Conservation (phyloP, 768 basidiomycete species). For the Hygrophoropsis aurantiaca region DNA sequence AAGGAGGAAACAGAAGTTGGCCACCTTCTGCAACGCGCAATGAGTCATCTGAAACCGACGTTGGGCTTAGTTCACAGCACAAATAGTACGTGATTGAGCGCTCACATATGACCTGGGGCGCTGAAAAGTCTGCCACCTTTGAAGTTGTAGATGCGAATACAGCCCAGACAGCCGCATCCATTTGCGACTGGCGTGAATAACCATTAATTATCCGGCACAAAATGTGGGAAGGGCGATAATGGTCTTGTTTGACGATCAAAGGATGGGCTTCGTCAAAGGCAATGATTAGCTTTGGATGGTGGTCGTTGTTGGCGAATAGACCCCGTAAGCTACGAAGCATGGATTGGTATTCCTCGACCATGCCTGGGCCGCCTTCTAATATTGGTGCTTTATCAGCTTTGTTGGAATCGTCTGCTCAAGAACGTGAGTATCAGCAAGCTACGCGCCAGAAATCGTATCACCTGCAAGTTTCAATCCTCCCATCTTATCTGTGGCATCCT, state of each 20-base stretch:
- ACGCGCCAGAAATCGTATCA: too few relatives aligned
- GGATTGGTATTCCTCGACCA: too few relatives aligned
- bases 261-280: slow-evolving; percentile 1
- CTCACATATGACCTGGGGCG: background rate
- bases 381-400: too few relatives aligned
- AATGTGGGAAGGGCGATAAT: background rate
- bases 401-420: too few relatives aligned
- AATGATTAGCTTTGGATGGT: background rate
- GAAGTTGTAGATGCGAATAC: slow-evolving; percentile 2
- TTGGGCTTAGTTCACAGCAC: too few relatives aligned
- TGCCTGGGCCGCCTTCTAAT: too few relatives aligned
- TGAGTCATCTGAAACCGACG: slow-evolving; percentile 1
- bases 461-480: too few relatives aligned
- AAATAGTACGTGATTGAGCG: background rate
- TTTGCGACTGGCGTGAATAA: background rate
- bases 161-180: slow-evolving; percentile 1
- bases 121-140: background rate
- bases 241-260: background rate
- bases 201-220: background rate
- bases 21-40: background rate
- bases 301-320: too few relatives aligned
- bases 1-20: slow-evolving; percentile 1
- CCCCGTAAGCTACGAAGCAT: too few relatives aligned
- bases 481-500: too few relatives aligned
- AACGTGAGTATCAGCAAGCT: too few relatives aligned